Percentiles rank a stretch among this genome's conserved stretches.
These are phyloP conservation scores for Aspergillus campestris DNA, from an alignment of 495 filamentous ascomycete species.

Conservation along the genomic window DNA sequence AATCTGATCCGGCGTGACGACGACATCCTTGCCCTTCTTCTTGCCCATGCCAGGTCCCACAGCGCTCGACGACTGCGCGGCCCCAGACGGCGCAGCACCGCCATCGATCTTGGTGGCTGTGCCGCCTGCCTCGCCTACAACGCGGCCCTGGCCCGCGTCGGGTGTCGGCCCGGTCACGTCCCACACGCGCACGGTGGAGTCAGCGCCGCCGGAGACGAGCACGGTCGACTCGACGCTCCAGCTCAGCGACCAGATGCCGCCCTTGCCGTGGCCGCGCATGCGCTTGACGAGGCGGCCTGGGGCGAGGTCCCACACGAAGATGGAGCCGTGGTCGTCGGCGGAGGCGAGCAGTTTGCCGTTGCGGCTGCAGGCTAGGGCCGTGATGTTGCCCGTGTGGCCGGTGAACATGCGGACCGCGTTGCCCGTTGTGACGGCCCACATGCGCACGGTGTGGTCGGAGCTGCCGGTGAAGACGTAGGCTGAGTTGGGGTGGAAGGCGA, in stretches of 20 bases:
- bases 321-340: conserved; percentile 75
- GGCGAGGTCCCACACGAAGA: conserved; percentile 87
- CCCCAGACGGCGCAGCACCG: conserved; percentile 24
- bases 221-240: conserved; percentile 87
- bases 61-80: conserved; percentile 27
- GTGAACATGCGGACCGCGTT: conserved; percentile 84
- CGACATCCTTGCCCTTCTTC: conserved; percentile 84
- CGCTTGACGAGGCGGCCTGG: conserved; percentile 77
- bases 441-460: conserved; percentile 82
- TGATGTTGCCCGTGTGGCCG: conserved; percentile 80
- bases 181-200: conserved; percentile 89
- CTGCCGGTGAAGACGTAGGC: conserved; percentile 87
- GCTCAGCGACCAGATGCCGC: conserved; percentile 84
- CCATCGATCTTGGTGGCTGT: conserved; percentile 45
- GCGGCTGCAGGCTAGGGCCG: conserved; percentile 71
- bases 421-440: conserved; percentile 90
- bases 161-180: conserved; percentile 63
- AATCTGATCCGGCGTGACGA: conserved; percentile 87
- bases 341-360: conserved; percentile 82
- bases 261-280: conserved; percentile 88
- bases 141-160: conserved; percentile 47
- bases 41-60: conserved; percentile 48
- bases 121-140: conserved; percentile 44
- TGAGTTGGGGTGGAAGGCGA: conserved; percentile 88
- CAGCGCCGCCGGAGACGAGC: conserved; percentile 81